phyloP scores from a whole-genome alignment of 768 basidiomycete species.

The Suillus paluster region DNA sequence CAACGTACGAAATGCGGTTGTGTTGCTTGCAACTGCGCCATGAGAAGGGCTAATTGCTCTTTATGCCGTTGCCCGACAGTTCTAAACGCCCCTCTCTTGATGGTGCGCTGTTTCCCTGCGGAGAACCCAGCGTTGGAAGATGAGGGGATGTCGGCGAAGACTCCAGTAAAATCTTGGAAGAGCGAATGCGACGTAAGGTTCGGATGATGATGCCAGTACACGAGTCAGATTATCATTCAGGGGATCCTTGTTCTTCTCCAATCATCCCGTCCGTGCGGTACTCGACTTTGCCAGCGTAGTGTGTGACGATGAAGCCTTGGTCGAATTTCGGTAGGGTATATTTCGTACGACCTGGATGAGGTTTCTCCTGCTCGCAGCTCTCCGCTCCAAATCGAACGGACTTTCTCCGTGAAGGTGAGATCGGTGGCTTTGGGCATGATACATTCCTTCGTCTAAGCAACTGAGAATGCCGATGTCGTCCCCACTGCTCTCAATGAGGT shows the following conservation, averaged over 20 bases:
- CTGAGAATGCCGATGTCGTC: constrained; percentile 86
- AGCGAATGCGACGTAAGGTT: constrained; percentile 81
- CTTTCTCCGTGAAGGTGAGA: constrained; percentile 91
- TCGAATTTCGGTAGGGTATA: constrained; percentile 88
- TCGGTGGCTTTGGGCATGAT: constrained; percentile 99
- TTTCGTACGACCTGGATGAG: constrained; percentile 79
- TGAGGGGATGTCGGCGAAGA: constrained; percentile 30
- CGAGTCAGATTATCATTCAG: constrained; percentile 94
- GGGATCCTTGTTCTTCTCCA: constrained; percentile 99
- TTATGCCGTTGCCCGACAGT: constrained; percentile 96
- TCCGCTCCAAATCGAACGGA: constrained; percentile 73
- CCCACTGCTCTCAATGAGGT: constrained; percentile 87
- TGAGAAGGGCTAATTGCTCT: constrained; percentile 90
- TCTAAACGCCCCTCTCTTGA: constrained; percentile 96
- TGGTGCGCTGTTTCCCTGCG: constrained; percentile 65
- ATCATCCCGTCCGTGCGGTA: constrained; percentile 95
- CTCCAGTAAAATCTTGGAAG: constrained; percentile 80
- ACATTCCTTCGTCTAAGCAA: constrained; percentile 94
- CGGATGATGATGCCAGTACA: constrained; percentile 80
- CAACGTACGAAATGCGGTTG: constrained; percentile 99
- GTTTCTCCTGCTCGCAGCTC: constrained; percentile 46
- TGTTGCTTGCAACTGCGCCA: constrained; percentile 89
- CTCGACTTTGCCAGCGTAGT: constrained; percentile 97
- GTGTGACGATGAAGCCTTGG: constrained; percentile 92
- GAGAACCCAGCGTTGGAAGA: constrained; percentile 41